Evolutionary conservation across 148 eudicot species (phyloP), one percentile per base, ranked within the genome.

Genomic region (Vaccinium corymbosum): DNA sequence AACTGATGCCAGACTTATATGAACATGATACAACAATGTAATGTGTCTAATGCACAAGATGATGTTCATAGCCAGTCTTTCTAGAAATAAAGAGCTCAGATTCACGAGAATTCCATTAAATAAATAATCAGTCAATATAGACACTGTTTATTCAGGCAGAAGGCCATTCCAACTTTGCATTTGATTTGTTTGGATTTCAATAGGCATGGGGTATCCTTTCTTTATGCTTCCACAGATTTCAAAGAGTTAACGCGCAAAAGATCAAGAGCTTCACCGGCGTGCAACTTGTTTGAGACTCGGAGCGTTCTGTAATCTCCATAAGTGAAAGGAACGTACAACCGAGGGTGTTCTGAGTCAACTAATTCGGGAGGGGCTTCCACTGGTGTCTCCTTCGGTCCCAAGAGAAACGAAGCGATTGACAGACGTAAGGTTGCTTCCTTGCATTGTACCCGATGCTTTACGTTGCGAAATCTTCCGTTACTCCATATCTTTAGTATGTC

Each of bases 401-500:
- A 90, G 13, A 94, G 88, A 82, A 92, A 91, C 8, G 93, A 86
- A 50, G 94, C 96, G 49, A 94, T 86, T 0, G 95, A 93, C 13
- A 85, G 32, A 9, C 96, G 90, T 27, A 81, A 48, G 10, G 88
- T 88, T 75, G 92, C 88, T 84, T 81, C 92, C 81, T 87, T 92
- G 88, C 95, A 92, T 59, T 81, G 81, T 8, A 93, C 94, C 53
- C 90, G 80, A 57, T 94, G 95, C 76, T 91, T 87, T 86, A 94
- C 90, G 19, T 86, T 93, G 68, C 86, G 85, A 50, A 94, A 83
- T 70, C 89, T 87, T 68, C 98, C 96, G 62, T 94, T 94, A 87
- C 98, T 91, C 98, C 96, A 93, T 20, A 86, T 89, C 95, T 87
- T 80, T 35, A 3, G 59, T 1, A 48, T 50, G 29, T 50, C 29